A percentile compares a stretch with the other conserved stretches of the same genome.
Evolutionary conservation across 2,329 filamentous ascomycete genomes (phyloP).

Genomic region (Cladosporium sp.): DNA sequence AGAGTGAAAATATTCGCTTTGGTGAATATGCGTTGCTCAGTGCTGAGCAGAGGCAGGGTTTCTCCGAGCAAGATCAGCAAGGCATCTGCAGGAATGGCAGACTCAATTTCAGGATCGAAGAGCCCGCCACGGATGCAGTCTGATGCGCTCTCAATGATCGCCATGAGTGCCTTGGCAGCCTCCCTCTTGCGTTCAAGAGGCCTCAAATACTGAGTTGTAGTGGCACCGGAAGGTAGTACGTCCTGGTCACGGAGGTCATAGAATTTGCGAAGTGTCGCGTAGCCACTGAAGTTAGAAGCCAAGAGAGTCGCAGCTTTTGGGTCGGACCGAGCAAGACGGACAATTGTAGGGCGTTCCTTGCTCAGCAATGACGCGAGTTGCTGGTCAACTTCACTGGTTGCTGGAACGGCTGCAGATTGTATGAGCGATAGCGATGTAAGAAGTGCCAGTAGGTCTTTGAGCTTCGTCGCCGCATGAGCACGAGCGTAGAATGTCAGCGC

Average conservation of each 20-base stretch:
- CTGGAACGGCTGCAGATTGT: slow-evolving; percentile 79
- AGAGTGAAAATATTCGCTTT: slow-evolving; percentile 33
- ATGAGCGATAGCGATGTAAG: slow-evolving; percentile 85
- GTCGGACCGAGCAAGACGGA: slow-evolving; percentile 72
- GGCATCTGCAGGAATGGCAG: slow-evolving; percentile 86
- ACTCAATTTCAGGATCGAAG: slow-evolving; percentile 77
- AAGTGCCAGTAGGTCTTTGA: slow-evolving; percentile 82
- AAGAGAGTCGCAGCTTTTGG: slow-evolving; percentile 80
- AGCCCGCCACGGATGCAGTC: slow-evolving; percentile 90
- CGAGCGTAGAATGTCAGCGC: slow-evolving; percentile 90
- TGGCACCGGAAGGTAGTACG: slow-evolving; percentile 36
- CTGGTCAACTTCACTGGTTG: slow-evolving; percentile 69
- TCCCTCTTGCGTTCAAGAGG: slow-evolving; percentile 66
- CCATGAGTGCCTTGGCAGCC: slow-evolving; percentile 72
- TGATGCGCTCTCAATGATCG: slow-evolving; percentile 82
- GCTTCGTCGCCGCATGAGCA: slow-evolving; percentile 74
- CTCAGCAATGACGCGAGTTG: slow-evolving; percentile 70
- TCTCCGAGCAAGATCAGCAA: slow-evolving; percentile 82
- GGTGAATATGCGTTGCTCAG: slow-evolving; percentile 36
- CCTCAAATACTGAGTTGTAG: slow-evolving; percentile 47
- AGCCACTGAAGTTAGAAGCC: slow-evolving; percentile 84
- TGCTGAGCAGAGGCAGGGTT: slow-evolving; percentile 72
- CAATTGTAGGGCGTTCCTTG: slow-evolving; percentile 71
- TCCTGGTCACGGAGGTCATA: slow-evolving; percentile 82
- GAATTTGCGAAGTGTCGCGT: slow-evolving; percentile 86